Evolutionary conservation across 2,329 filamentous ascomycete species (phyloP), one percentile per base, ranked within the genome.

Genomic region (Neurospora crassa): DNA sequence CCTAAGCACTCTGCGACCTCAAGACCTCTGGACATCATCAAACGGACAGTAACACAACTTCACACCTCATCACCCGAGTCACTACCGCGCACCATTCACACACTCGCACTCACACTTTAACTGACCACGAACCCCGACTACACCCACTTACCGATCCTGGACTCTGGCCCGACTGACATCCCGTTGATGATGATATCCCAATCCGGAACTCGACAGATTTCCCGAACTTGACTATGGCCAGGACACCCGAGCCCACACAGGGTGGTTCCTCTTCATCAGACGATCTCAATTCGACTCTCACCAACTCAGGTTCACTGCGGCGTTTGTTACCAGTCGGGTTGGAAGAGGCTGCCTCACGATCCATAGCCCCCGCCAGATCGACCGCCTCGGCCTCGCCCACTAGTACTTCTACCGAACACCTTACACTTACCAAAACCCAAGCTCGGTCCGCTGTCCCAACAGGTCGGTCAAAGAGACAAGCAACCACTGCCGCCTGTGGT

Each of bases 401-500:
- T 18, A 63, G 53, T 63, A 63, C 53, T 37, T 10, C 16, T 18
- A 18, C 53, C 29, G 53, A 12, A 16, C 53, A 29, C 37, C 34
- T 29, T 37, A 63, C 53, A 37, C 53, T 63, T 7, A 37, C 53
- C 53, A 63, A 63, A 37, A 63, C 16, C 14, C 53, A 63, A 18
- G 53, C 53, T 18, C 53, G 53, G 53, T 34, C 53, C 53, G 53
- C 29, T 63, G 53, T 63, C 53, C 53, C 53, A 18, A 63, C 53
- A 8, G 53, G 53, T 37, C 53, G 53, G 53, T 63, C 53, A 16
- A 74, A 72, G 67, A 72, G 72, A 12, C 73, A 75, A 68, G 73
- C 76, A 5, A 76, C 74, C 11, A 75, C 75, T 8, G 78, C 78
- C 3, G 78, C 78, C 3, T 79, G 78, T 68, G 76, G 78, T 42